Evolutionary conservation across 140 eudicot genomes (phyloP), one percentile per base, ranked within the genome.

Genomic region (Oenanthe javanica): DNA sequence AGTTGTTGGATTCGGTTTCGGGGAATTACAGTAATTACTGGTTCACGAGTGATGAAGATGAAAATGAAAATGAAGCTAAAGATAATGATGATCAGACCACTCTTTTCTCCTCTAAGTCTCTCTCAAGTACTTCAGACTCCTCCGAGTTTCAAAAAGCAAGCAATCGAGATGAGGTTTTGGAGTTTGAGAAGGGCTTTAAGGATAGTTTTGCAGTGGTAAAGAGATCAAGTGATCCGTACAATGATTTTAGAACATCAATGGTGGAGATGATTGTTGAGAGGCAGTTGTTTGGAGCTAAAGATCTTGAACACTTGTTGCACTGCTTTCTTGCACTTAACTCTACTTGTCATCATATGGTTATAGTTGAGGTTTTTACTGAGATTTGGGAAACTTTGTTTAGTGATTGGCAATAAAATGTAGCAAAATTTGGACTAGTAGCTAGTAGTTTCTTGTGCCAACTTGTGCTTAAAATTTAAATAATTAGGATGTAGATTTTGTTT

Each of bases 211-310:
- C 97, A 3, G 86, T 93, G 80, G 96, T 91, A 88, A 93, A 93
- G 88, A 82, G 89, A 46, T 93, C 98, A 47, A 88, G 87, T 43
- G 93, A 93, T 85, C 98, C 98, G 50, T 87, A 91, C 81, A 87
- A 81, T 38, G 98, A 93, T 85, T 93, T 93, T 77, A 88, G 93
- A 88, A 87, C 87, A 36, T 93, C 98, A 16, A 93, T 93, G 98
- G 90, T 91, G 93, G 98, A 93, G 83, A 93, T 93, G 98, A 93
- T 93, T 21, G 85, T 91, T 16, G 97, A 93, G 83, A 83, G 86
- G 82, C 93, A 91, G 84, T 88, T 93, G 8, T 91, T 88, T 73
- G 90, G 90, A 11, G 84, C 81, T 0, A 71, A 83, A 42, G 97
- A 93, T 48, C 82, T 93, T 51, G 93, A 89, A 81, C 80, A 88